phyloP scores from a whole-genome alignment of 1,284 basidiomycete genomes.

The Anthracocystis setariae region DNA sequence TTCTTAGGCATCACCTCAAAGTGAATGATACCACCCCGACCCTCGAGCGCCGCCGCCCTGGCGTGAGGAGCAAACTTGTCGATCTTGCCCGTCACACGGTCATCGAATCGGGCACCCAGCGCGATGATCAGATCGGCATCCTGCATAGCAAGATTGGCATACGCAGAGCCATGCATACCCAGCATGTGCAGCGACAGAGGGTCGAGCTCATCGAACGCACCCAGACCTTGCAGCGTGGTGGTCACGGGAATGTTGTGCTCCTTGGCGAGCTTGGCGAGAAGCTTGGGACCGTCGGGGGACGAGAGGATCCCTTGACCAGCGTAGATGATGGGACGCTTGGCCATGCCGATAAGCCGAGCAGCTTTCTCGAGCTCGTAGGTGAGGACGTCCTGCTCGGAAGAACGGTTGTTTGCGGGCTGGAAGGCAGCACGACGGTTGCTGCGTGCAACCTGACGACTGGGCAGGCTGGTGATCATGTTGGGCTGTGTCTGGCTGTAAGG shows the following conservation, averaged over 20 bases:
- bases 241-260: conserved; percentile 95
- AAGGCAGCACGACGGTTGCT: conserved; percentile 44
- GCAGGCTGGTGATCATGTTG: conserved; percentile 71
- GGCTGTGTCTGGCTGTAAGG: conserved; percentile 89
- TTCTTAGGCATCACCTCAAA: conserved; percentile 99
- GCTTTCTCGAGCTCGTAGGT: conserved; percentile 80
- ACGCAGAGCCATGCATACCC: conserved; percentile 97
- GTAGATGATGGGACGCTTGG: conserved; percentile 91
- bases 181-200: conserved; percentile 90
- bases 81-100: conserved; percentile 94
- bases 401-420: conserved; percentile 28
- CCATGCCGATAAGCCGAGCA: conserved; percentile 88
- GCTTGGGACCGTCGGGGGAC: conserved; percentile 81
- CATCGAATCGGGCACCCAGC: conserved; percentile 94
- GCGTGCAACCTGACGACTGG: conserved; percentile 62
- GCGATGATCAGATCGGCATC: conserved; percentile 97
- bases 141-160: conserved; percentile 98
- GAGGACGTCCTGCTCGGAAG: conserved; percentile 35
- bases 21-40: conserved; percentile 95
- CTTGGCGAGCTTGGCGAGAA: conserved; percentile 82
- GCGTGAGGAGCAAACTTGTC: conserved; percentile 91
- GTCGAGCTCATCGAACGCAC: conserved; percentile 91
- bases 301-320: conserved; percentile 91
- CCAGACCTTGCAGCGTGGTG: conserved; percentile 94
- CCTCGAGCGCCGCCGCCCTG: conserved; percentile 82